A percentile compares a stretch with the other conserved stretches of the same genome.
Conservation (phyloP, 2,329 filamentous ascomycete genomes). For the Pseudogymnoascus sp. region DNA sequence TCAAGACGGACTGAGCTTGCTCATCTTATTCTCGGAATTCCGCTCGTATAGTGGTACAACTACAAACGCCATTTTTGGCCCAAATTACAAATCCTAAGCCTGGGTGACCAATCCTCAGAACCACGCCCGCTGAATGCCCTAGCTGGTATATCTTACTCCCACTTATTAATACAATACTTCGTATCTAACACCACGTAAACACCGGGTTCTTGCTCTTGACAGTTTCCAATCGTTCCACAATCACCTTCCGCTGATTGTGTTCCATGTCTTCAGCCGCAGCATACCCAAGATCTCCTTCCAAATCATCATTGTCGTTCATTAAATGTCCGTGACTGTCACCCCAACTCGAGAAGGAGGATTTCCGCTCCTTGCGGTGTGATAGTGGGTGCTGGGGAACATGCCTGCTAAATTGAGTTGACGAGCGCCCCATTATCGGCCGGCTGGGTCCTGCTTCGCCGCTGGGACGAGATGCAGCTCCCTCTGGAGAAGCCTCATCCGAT, state of each 20-base stretch:
- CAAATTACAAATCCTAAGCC: constrained; percentile 6
- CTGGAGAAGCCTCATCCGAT: neutral
- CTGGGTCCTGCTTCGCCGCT: constrained; percentile 13
- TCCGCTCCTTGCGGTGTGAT: constrained; percentile 15
- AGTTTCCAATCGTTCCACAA: constrained; percentile 90
- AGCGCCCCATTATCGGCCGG: constrained; percentile 19
- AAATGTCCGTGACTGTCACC: constrained; percentile 21
- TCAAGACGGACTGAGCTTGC: neutral
- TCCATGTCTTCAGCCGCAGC: constrained; percentile 92
- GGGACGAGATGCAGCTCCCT: constrained; percentile 5
- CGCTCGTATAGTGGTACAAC: constrained; percentile 7
- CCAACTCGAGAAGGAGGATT: constrained; percentile 33
- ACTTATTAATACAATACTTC: constrained; percentile 4
- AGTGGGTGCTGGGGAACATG: constrained; percentile 25
- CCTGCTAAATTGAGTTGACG: constrained; percentile 26
- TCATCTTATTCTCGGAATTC: constrained; percentile 3
- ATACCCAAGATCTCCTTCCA: constrained; percentile 90
- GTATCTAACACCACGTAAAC: constrained; percentile 83
- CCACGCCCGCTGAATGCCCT: constrained; percentile 3
- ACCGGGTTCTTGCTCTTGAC: constrained; percentile 94
- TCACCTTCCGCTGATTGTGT: constrained; percentile 83
- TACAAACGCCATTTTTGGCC: constrained; percentile 7
- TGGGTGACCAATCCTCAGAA: constrained; percentile 6
- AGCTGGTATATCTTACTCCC: constrained; percentile 7
- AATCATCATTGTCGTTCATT: constrained; percentile 60